phyloP scores from a whole-genome alignment of 1,139 yeast species.

The Candida gigantensis region DNA sequence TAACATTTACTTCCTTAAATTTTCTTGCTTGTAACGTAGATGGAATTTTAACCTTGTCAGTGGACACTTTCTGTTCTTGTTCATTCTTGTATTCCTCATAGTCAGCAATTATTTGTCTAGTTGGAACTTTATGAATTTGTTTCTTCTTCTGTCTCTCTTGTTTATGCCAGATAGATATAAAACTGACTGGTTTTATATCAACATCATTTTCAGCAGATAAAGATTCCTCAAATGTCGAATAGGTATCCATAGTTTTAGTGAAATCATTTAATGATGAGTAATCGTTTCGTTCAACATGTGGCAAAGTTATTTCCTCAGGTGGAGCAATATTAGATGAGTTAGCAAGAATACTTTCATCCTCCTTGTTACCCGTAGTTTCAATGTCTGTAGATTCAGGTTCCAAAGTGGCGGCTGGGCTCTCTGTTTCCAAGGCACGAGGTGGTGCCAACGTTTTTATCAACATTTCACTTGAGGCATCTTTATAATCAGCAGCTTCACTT shows the following conservation, averaged over 20 bases:
- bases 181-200: conserved; percentile 29
- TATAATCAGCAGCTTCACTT: conserved; percentile 21
- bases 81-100: conserved; percentile 4
- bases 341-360: conserved; percentile 26
- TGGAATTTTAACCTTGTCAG: conserved; percentile 21
- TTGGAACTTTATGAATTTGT: conserved; percentile 15
- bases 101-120: conserved; percentile 12
- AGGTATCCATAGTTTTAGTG: conserved; percentile 25
- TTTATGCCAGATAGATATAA: conserved; percentile 47
- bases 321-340: conserved; percentile 48
- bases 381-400: conserved; percentile 6
- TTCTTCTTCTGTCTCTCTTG: conserved; percentile 30
- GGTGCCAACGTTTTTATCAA: conserved; percentile 24
- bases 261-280: conserved; percentile 42
- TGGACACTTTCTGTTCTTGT: conserved; percentile 6
- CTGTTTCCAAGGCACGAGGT: too few species aligned
- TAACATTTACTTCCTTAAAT: conserved; percentile 46
- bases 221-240: conserved; percentile 37
- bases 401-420: too few species aligned
- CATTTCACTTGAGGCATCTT: conserved; percentile 12
- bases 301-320: conserved; percentile 40
- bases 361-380: conserved; percentile 10
- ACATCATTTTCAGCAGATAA: conserved; percentile 46
- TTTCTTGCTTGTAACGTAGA: conserved; percentile 28
- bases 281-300: conserved; percentile 35